Evolutionary conservation across 257 asterid species (phyloP).

Genomic region (Ehretia macrophylla): DNA sequence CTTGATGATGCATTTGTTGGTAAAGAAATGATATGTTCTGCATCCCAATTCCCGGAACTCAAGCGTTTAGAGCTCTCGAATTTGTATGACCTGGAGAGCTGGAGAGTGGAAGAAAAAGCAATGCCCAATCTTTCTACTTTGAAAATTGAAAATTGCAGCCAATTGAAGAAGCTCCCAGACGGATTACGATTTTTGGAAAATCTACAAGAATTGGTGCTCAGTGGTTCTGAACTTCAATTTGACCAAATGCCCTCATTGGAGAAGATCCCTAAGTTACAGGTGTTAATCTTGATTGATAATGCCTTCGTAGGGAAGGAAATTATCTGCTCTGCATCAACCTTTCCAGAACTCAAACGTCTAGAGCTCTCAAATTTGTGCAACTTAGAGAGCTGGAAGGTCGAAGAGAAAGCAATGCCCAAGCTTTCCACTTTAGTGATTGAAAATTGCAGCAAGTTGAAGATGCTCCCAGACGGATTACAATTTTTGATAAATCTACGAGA

Average conservation of each 20-base stretch:
- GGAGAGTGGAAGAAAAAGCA: neutral
- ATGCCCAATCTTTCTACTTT: neutral
- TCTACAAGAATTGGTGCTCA: neutral
- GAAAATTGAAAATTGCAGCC: neutral
- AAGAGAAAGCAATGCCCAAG: neutral
- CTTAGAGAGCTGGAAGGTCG: neutral
- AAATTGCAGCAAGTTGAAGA: no score
- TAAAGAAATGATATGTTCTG: neutral
- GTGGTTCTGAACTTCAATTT: no score
- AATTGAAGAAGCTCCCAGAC: neutral
- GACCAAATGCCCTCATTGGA: neutral
- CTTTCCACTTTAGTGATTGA: neutral
- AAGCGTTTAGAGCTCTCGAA: slow-evolving; percentile 3
- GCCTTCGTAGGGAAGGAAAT: neutral
- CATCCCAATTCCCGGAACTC: neutral
- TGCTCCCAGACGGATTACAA: no score
- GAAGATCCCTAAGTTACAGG: neutral
- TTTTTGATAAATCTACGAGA: no score
- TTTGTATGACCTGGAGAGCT: neutral
- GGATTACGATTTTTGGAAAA: neutral
- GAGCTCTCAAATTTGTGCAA: neutral
- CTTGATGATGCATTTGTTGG: neutral
- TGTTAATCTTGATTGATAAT: neutral
- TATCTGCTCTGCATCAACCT: neutral
- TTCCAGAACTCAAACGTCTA: neutral